Percentiles rank a stretch among this genome's conserved stretches.
Evolutionary conservation across 495 filamentous ascomycete species (phyloP).

Genomic region (Penicillium atrosanguineum): DNA sequence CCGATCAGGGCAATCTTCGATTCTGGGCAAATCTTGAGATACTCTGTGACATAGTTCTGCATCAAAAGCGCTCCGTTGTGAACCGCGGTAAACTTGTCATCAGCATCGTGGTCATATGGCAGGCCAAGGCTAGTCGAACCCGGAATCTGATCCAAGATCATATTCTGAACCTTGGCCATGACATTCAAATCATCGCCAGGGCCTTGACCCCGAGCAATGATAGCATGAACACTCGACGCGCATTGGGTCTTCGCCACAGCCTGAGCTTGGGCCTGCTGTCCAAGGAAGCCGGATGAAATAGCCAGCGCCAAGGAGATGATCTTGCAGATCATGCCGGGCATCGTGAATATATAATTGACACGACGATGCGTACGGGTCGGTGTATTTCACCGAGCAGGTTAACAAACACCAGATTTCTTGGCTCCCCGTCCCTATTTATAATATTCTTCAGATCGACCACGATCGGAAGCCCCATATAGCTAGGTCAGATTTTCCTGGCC

Average conservation of each 20-base stretch:
- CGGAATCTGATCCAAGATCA: conserved; percentile 21
- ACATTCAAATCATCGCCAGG: conserved; percentile 20
- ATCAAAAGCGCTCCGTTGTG: conserved; percentile 15
- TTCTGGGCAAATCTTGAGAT: conserved; percentile 14
- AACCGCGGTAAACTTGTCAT: conserved; percentile 12
- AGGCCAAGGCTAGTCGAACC: conserved; percentile 23
- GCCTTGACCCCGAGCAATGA: conserved; percentile 22
- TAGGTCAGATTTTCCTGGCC: background rate
- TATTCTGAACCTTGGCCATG: conserved; percentile 14
- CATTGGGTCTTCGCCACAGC: conserved; percentile 9
- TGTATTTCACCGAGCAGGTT: background rate
- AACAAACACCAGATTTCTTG: background rate
- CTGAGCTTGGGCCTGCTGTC: conserved; percentile 9
- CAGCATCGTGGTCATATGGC: conserved; percentile 16
- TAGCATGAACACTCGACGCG: conserved; percentile 21
- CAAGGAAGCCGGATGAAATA: background rate
- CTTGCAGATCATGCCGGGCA: conserved; percentile 1
- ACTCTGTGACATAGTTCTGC: conserved; percentile 18
- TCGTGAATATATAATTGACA: background rate
- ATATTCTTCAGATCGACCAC: background rate
- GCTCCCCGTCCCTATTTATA: background rate
- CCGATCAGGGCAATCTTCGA: conserved; percentile 19
- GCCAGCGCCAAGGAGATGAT: conserved; percentile 1
- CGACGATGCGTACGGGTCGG: too few relatives aligned
- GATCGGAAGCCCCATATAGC: background rate